phyloP scores from a whole-genome alignment of 495 filamentous ascomycete species.

The Wilcoxina mikolae region DNA sequence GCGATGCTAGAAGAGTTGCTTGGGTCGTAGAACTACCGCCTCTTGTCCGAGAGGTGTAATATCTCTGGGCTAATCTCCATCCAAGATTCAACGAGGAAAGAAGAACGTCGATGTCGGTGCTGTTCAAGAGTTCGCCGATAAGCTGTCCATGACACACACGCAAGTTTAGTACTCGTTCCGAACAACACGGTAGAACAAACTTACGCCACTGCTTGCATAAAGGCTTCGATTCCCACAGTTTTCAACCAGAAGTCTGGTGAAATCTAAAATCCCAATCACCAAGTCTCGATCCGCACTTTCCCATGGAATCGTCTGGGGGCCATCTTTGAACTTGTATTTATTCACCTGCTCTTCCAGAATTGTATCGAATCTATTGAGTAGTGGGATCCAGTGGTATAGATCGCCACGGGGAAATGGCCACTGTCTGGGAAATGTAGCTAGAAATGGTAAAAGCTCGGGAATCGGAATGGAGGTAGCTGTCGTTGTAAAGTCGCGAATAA shows the following conservation, averaged over 20 bases:
- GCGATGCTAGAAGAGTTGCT: constrained; percentile 57
- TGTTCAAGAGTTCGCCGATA: constrained; percentile 73
- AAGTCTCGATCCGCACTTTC: constrained; percentile 37
- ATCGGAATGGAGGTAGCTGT: constrained; percentile 53
- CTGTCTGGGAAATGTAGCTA: constrained; percentile 64
- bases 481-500: constrained; percentile 61
- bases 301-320: constrained; percentile 53
- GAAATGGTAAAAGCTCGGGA: constrained; percentile 57
- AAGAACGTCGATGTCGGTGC: constrained; percentile 63
- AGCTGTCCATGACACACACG: constrained; percentile 33
- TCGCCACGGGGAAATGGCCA: constrained; percentile 98
- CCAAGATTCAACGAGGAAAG: constrained; percentile 58
- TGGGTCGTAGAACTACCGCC: constrained; percentile 36
- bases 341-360: constrained; percentile 68
- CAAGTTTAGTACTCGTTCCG: background rate
- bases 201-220: constrained; percentile 64
- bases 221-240: constrained; percentile 96
- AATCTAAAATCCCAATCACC: constrained; percentile 61
- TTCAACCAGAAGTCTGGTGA: constrained; percentile 73
- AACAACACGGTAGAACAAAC: background rate
- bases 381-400: constrained; percentile 93
- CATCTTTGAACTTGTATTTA: constrained; percentile 65
- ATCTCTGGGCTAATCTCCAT: constrained; percentile 75
- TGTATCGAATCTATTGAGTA: constrained; percentile 85
- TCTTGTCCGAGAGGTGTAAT: constrained; percentile 69